Evolutionary conservation across 1,284 basidiomycete species (phyloP), one percentile per base, ranked within the genome.

Genomic region (Puccinia triticina): DNA sequence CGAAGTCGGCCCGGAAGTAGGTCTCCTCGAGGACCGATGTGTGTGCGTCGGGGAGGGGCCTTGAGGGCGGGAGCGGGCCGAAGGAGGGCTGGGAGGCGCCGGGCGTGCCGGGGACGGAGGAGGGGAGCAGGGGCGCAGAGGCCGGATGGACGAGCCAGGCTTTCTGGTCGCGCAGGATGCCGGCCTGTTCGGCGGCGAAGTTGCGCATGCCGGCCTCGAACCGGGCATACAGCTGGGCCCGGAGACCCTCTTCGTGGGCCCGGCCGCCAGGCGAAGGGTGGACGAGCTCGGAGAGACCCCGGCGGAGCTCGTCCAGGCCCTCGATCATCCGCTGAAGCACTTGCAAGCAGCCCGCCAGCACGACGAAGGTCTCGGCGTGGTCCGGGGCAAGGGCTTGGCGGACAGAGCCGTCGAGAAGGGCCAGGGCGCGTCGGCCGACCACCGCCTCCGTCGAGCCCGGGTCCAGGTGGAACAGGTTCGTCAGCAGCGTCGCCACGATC

Each of bases 91-190:
- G n/a, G n/a, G n/a, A n/a, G n/a, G n/a, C n/a, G n/a, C n/a, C n/a
- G n/a, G n/a, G n/a, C n/a, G n/a, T n/a, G n/a, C n/a, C n/a, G n/a
- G n/a, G n/a, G 57, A 59, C 2, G 7, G 10, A 61, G 59, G 59
- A 34, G 59, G 32, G 3, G 59, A 69, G 21, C 40, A 26, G 37
- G 14, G 18, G 16, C 16, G 3, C 3, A n/a, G n/a, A 11, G 21
- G 26, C 18, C 1, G 48, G 34, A 34, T 55, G 46, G 18, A 73
- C 55, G 10, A 73, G 53, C 95, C 95, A 97, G 86, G 92, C 92
- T 88, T 94, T 94, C 87, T 98, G 95, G 85, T 95, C 92, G 48
- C 95, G 90, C 23, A 97, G 89, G 83, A 97, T 94, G 91, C 96
- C 94, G 29, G 94, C 94, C 92, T 96, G 86, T 34, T 79, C 53